A percentile compares a stretch with the other conserved stretches of the same genome.
These are phyloP conservation scores for Cladophialophora exuberans DNA, from an alignment of 2,329 filamentous ascomycete species.

Conservation along the genomic window DNA sequence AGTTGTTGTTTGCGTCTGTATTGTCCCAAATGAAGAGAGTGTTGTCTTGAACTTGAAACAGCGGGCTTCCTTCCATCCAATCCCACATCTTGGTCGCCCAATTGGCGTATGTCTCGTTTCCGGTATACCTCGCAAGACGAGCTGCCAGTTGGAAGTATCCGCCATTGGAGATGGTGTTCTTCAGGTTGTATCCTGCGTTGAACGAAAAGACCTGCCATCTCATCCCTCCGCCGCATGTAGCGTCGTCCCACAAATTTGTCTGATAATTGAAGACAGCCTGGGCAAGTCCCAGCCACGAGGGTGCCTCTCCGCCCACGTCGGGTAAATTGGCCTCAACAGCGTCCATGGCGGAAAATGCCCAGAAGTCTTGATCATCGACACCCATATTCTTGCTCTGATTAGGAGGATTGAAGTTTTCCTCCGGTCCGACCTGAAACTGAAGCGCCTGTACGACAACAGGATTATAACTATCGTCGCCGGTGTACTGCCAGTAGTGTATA, in stretches of 20 bases:
- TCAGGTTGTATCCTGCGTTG: conserved; percentile 55
- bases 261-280: conserved; percentile 80
- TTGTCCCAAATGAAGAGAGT: conserved; percentile 63
- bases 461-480: conserved; percentile 46
- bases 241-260: conserved; percentile 67
- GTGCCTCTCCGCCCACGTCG: conserved; percentile 46
- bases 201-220: conserved; percentile 76
- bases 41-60: conserved; percentile 59
- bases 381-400: conserved; percentile 47
- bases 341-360: conserved; percentile 43
- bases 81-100: conserved; percentile 47
- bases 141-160: conserved; percentile 56
- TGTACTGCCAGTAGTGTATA: conserved; percentile 49
- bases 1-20: conserved; percentile 60
- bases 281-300: conserved; percentile 73
- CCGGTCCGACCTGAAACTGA: conserved; percentile 44
- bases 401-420: conserved; percentile 45
- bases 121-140: conserved; percentile 43
- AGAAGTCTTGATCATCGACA: conserved; percentile 39
- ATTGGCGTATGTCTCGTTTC: conserved; percentile 43
- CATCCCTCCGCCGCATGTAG: conserved; percentile 70
- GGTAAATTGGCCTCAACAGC: conserved; percentile 43
- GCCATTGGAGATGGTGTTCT: conserved; percentile 57
- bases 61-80: conserved; percentile 57
- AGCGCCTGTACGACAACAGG: conserved; percentile 43